Conservation (phyloP, 495 filamentous ascomycete genomes). For the Trichocladium uniseriatum region DNA sequence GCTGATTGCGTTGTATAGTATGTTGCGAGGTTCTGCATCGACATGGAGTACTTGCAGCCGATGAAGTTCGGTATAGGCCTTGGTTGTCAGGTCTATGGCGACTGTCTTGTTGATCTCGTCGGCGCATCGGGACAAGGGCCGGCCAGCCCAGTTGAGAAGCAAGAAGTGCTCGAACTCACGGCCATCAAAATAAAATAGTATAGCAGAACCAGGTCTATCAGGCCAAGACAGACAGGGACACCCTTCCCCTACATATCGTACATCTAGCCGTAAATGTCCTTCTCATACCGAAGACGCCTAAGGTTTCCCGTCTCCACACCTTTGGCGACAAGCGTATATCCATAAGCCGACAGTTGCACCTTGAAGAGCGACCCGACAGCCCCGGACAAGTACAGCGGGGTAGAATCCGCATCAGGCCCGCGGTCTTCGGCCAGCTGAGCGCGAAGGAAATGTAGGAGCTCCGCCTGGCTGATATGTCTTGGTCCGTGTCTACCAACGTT, state of each 20-base stretch:
- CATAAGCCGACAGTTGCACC: conserved; percentile 35
- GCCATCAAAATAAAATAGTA: conserved; percentile 24
- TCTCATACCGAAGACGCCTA: conserved; percentile 24
- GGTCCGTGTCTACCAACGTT: conserved; percentile 27
- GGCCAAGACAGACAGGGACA: conserved; percentile 33
- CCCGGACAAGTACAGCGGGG: conserved; percentile 33
- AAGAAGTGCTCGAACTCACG: conserved; percentile 24
- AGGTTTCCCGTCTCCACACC: conserved; percentile 18
- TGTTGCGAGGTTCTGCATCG: conserved; percentile 2
- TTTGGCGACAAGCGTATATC: conserved; percentile 44
- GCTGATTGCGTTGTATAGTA: conserved; percentile 2
- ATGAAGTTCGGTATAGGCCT: conserved; percentile 3
- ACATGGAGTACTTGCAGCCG: conserved; percentile 1
- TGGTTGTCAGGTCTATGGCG: conserved; percentile 1
- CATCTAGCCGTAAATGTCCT: conserved; percentile 26
- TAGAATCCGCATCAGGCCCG: conserved; percentile 27
- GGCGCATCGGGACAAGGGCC: conserved; percentile 11
- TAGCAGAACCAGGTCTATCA: conserved; percentile 20
- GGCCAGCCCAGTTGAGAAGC: conserved; percentile 28
- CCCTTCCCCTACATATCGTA: conserved; percentile 26
- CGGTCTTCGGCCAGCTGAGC: conserved; percentile 25
- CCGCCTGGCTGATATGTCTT: conserved; percentile 14
- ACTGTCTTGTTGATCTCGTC: neutral
- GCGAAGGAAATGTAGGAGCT: conserved; percentile 23
- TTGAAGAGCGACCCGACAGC: conserved; percentile 35